phyloP scores from a whole-genome alignment of 805 yeast species.

The Jamesozyma spencerorum region DNA sequence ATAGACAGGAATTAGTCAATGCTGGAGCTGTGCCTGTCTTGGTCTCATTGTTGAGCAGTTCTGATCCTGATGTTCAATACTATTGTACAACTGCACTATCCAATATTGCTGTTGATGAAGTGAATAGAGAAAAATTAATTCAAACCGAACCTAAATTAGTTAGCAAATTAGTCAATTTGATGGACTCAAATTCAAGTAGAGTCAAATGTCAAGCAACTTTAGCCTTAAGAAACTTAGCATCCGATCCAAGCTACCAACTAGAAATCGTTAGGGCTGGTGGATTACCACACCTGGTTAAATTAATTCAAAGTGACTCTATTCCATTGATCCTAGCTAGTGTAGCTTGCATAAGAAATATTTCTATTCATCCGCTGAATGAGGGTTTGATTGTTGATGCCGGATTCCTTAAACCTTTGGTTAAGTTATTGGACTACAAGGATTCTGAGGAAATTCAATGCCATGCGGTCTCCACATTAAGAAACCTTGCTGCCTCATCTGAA shows the following conservation, averaged over 20 bases:
- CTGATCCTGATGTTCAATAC: constrained; percentile 95
- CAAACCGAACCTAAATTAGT: constrained; percentile 91
- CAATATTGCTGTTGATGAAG: constrained; percentile 93
- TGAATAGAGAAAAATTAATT: constrained; percentile 77
- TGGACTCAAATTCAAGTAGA: constrained; percentile 89
- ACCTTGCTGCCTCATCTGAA: constrained; percentile 92
- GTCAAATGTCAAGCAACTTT: constrained; percentile 98
- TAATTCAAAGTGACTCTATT: constrained; percentile 81
- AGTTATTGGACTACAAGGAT: constrained; percentile 71
- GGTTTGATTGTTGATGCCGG: constrained; percentile 95
- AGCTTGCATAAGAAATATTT: constrained; percentile 94
- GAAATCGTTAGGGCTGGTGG: constrained; percentile 96
- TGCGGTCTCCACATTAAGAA: constrained; percentile 91
- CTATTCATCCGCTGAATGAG: constrained; percentile 94
- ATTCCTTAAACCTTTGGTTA: constrained; percentile 82
- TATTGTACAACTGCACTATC: constrained; percentile 96
- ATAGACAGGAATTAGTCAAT: constrained; percentile 89
- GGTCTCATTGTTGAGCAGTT: constrained; percentile 72
- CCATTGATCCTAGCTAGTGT: constrained; percentile 93
- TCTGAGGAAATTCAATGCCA: constrained; percentile 97
- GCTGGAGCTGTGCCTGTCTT: constrained; percentile 98
- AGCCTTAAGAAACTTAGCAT: constrained; percentile 90
- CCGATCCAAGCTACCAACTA: constrained; percentile 90
- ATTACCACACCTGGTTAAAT: constrained; percentile 81
- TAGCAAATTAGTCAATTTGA: constrained; percentile 72